phyloP scores from a whole-genome alignment of 768 basidiomycete species.

The Hypholoma sublateritium region DNA sequence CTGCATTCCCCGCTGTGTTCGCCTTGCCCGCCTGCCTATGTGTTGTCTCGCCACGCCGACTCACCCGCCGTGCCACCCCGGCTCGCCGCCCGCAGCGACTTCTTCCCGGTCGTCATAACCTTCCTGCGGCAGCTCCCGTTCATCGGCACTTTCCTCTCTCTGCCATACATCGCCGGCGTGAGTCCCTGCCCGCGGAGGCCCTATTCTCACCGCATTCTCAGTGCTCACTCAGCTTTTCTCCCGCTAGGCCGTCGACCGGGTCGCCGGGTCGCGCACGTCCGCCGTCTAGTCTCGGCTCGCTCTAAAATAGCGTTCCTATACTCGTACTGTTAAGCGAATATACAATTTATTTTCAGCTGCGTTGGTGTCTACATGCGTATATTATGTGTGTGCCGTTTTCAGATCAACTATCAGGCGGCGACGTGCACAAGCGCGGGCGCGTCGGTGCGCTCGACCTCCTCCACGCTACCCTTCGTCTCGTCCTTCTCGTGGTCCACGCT shows the following conservation, averaged over 20 bases:
- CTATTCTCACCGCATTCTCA: not conserved
- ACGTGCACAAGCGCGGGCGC: not conserved
- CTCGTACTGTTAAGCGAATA: too few species aligned
- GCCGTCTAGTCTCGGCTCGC: slow-evolving; percentile 45
- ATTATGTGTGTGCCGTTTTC: too few species aligned
- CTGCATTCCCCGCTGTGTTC: not conserved
- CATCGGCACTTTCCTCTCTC: slow-evolving; percentile 79
- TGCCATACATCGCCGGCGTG: slow-evolving; percentile 88
- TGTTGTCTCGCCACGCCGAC: not conserved
- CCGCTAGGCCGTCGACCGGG: slow-evolving; percentile 68
- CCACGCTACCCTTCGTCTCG: not conserved
- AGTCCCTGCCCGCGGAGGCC: slow-evolving; percentile 24
- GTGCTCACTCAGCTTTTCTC: not conserved
- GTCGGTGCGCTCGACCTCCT: slow-evolving; percentile 1
- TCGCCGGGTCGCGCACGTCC: slow-evolving; percentile 78
- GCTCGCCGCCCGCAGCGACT: slow-evolving; percentile 62
- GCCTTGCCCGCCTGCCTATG: not conserved
- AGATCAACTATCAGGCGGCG: not conserved
- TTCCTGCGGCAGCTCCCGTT: slow-evolving; percentile 94
- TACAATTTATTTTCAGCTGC: too few species aligned
- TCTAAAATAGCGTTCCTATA: not conserved
- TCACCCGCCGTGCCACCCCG: not conserved
- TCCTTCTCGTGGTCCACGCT: not conserved
- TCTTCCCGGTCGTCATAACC: slow-evolving; percentile 98
- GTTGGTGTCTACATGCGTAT: too few species aligned